phyloP scores from a whole-genome alignment of 495 filamentous ascomycete species.

The Pyrenula massariospora region DNA sequence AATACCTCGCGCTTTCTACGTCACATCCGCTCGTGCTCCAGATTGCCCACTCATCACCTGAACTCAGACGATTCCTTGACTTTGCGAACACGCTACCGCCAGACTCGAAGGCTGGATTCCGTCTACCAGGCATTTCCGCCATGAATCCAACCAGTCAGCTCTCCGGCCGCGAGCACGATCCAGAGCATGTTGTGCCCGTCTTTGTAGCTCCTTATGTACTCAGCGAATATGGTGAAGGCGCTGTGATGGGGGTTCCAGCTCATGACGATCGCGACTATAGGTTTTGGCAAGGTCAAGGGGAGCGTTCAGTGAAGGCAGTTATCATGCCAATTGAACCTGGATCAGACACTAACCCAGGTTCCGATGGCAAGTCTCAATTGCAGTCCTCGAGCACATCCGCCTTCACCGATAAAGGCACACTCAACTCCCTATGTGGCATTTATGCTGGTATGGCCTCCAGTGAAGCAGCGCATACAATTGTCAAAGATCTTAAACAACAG shows the following conservation, averaged over 20 bases:
- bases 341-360: slow-evolving; percentile 11
- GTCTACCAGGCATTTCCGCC: slow-evolving; percentile 46
- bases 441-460: slow-evolving; percentile 45
- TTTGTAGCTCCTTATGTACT: slow-evolving; percentile 82
- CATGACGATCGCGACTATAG: slow-evolving; percentile 67
- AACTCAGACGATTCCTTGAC: slow-evolving; percentile 56
- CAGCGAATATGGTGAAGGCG: slow-evolving; percentile 75
- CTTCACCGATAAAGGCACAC: slow-evolving; percentile 32
- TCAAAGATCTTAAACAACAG: slow-evolving; percentile 37
- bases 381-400: slow-evolving; percentile 24
- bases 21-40: slow-evolving; percentile 58
- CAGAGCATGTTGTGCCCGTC: slow-evolving; percentile 47
- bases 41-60: slow-evolving; percentile 43
- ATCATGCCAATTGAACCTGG: slow-evolving; percentile 35
- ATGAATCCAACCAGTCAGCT: slow-evolving; percentile 45
- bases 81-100: slow-evolving; percentile 46
- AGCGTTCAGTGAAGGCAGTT: slow-evolving; percentile 38
- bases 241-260: slow-evolving; percentile 85
- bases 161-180: no score
- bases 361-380: slow-evolving; percentile 11
- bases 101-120: slow-evolving; percentile 67
- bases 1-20: slow-evolving; percentile 70
- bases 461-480: slow-evolving; percentile 49
- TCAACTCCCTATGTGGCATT: slow-evolving; percentile 29
- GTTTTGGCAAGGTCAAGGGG: slow-evolving; percentile 64